Percentiles rank a stretch among this genome's conserved stretches.
Evolutionary conservation across 805 yeast species (phyloP).

Genomic region (Metschnikowia dekortorum): DNA sequence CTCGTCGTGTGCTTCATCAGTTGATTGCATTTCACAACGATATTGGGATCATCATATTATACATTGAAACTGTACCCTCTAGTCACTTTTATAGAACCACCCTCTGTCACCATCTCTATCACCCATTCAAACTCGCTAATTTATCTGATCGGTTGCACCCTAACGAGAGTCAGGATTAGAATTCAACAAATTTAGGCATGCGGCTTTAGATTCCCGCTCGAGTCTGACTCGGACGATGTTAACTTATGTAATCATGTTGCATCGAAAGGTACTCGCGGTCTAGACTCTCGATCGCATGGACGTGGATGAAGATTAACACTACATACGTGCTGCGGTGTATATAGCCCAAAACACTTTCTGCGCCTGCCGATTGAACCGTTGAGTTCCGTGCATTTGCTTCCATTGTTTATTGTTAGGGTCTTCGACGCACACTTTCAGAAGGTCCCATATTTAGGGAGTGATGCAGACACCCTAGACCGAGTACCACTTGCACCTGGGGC

Average conservation of each 20-base stretch:
- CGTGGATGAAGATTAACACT: not conserved
- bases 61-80: too few species aligned
- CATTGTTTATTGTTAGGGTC: not conserved
- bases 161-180: not conserved
- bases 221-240: not conserved
- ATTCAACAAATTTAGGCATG: not conserved
- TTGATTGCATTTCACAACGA: too few species aligned
- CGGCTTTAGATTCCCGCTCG: not conserved
- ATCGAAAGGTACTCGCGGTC: not conserved
- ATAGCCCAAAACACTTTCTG: not conserved
- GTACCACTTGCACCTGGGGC: not conserved
- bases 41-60: too few species aligned
- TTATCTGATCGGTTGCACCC: too few species aligned
- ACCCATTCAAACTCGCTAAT: too few species aligned
- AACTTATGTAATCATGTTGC: not conserved
- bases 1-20: too few species aligned
- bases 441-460: not conserved
- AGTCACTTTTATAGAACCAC: too few species aligned
- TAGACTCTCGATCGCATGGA: not conserved
- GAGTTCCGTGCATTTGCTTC: not conserved
- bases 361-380: not conserved
- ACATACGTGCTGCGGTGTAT: not conserved
- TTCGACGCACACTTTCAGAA: too few species aligned
- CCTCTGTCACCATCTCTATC: too few species aligned
- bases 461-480: not conserved